phyloP scores from a whole-genome alignment of 1,284 basidiomycete species.

The Irpex rosettiformis region DNA sequence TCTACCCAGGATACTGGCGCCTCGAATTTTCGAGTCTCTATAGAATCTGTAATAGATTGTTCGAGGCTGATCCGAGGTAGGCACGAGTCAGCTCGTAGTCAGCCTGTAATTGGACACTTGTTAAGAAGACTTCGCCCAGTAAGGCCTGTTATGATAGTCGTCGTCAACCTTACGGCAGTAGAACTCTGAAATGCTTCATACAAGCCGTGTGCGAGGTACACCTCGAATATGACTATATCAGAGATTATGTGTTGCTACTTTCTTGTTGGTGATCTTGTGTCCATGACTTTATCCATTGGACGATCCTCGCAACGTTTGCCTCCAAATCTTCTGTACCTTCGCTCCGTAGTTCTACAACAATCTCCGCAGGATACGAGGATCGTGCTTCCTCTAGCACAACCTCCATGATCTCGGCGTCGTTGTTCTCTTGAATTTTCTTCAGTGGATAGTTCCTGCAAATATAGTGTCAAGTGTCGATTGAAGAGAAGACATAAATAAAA shows the following conservation, averaged over 20 bases:
- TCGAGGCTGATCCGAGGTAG: not conserved
- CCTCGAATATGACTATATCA: no score
- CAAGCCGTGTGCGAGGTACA: no score
- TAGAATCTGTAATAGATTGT: not conserved
- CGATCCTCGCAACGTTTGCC: conserved; percentile 80
- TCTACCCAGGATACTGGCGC: no score
- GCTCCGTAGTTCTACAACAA: conserved; percentile 84
- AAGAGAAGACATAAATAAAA: not conserved
- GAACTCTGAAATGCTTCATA: no score
- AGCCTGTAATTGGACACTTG: no score
- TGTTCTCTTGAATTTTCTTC: conserved; percentile 98
- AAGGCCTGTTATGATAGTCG: no score
- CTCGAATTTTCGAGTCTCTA: not conserved
- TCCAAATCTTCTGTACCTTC: conserved; percentile 83
- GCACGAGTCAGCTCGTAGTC: no score
- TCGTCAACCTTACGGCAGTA: no score
- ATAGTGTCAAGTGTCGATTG: not conserved
- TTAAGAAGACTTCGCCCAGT: no score
- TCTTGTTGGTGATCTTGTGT: conserved; percentile 41
- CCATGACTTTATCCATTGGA: conserved; percentile 87
- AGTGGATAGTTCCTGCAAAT: conserved; percentile 74
- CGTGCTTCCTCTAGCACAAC: conserved; percentile 88
- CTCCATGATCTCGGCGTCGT: conserved; percentile 98
- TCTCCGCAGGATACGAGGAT: conserved; percentile 80
- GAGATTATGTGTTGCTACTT: not conserved